Evolutionary conservation across 2,329 filamentous ascomycete species (phyloP).

Genomic region (Penicillium concentricum): DNA sequence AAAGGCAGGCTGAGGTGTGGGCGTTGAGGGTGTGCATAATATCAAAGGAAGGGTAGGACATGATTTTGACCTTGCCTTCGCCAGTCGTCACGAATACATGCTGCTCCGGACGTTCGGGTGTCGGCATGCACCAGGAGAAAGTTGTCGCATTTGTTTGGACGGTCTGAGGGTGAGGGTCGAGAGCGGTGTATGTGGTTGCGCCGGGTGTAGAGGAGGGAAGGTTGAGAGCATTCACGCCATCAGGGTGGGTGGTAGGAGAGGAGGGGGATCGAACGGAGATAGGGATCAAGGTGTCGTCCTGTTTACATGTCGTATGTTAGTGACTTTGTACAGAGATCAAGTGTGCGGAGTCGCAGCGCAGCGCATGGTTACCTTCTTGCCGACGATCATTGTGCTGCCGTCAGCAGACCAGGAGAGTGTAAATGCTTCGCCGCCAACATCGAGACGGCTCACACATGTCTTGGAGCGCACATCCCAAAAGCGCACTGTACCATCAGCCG

Average conservation of each 20-base stretch:
- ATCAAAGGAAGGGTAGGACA: constrained; percentile 48
- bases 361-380: constrained; percentile 43
- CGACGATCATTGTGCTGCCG: constrained; percentile 47
- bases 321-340: neutral
- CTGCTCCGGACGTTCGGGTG: constrained; percentile 35
- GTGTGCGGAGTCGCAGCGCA: neutral
- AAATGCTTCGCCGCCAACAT: constrained; percentile 52
- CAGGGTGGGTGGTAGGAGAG: constrained; percentile 31
- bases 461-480: constrained; percentile 54
- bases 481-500: constrained; percentile 49
- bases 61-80: constrained; percentile 50
- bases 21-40: constrained; percentile 48
- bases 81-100: constrained; percentile 50
- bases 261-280: constrained; percentile 44
- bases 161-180: constrained; percentile 45
- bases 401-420: constrained; percentile 51
- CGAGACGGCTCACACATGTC: constrained; percentile 47
- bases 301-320: neutral
- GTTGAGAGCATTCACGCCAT: constrained; percentile 12
- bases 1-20: constrained; percentile 50
- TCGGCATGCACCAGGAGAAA: constrained; percentile 46
- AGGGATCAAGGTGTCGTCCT: constrained; percentile 51
- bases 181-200: constrained; percentile 37
- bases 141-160: constrained; percentile 51
- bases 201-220: constrained; percentile 15